Conservation (phyloP, 2,329 filamentous ascomycete species). For the Nemania bipapillata region DNA sequence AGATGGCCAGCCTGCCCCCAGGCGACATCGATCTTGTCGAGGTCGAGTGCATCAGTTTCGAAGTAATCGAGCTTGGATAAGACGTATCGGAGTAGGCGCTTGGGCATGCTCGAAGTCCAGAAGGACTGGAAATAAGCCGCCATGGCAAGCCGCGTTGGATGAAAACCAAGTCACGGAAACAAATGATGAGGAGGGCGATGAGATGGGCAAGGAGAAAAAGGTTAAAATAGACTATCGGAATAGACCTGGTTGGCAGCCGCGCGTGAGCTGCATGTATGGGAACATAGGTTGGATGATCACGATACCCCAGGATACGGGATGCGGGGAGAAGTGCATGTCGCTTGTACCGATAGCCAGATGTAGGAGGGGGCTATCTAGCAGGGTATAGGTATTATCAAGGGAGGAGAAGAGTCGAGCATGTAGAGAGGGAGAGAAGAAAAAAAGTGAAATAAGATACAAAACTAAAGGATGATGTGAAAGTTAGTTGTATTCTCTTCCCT, state of each 20-base stretch:
- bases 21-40: slow-evolving; percentile 85
- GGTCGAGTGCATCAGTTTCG: slow-evolving; percentile 85
- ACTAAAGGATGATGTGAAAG: slow-evolving; percentile 3
- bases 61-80: slow-evolving; percentile 85
- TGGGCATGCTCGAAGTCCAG: slow-evolving; percentile 79
- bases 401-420: background rate
- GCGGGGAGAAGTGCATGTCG: slow-evolving; percentile 52
- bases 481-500: slow-evolving; percentile 1
- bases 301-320: slow-evolving; percentile 48
- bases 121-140: slow-evolving; percentile 76
- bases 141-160: slow-evolving; percentile 61
- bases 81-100: slow-evolving; percentile 86
- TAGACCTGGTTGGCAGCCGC: slow-evolving; percentile 36
- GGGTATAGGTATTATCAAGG: background rate
- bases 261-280: slow-evolving; percentile 46
- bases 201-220: slow-evolving; percentile 14
- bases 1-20: slow-evolving; percentile 84
- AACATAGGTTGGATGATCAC: slow-evolving; percentile 44
- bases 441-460: slow-evolving; percentile 8
- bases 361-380: background rate
- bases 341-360: slow-evolving; percentile 37
- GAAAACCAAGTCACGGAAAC: slow-evolving; percentile 16
- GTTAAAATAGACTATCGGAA: slow-evolving; percentile 22
- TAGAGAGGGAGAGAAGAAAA: background rate
- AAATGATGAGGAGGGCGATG: too few relatives aligned